Conservation (phyloP, 225 moss, liverwort and hornwort genomes). For the Sphagnum tenellum region DNA sequence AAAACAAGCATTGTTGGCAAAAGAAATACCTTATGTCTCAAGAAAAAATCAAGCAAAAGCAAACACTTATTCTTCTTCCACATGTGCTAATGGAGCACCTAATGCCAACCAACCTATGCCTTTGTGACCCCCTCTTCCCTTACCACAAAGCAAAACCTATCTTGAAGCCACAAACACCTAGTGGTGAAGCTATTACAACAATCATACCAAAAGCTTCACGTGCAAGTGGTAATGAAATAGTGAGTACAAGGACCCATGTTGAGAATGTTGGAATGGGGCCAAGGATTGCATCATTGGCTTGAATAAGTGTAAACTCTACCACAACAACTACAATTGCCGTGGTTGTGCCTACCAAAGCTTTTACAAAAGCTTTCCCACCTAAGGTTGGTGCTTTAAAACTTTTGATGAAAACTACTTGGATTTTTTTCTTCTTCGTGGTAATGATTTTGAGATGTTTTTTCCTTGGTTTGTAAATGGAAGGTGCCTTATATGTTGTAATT, state of each 20-base stretch:
- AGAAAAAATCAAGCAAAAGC: constrained; percentile 17
- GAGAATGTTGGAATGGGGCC: constrained; percentile 47
- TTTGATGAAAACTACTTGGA: no score
- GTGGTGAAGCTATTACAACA: constrained; percentile 6
- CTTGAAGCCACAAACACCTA: constrained; percentile 9
- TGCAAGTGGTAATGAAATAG: constrained; percentile 7
- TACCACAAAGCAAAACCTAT: constrained; percentile 42
- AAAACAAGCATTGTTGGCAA: constrained; percentile 18
- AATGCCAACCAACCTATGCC: constrained; percentile 12
- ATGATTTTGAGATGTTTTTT: no score
- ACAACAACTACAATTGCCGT: constrained; percentile 18
- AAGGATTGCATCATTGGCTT: constrained; percentile 27
- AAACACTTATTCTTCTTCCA: constrained; percentile 19
- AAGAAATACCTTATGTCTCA: constrained; percentile 7
- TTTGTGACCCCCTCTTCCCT: constrained; percentile 16
- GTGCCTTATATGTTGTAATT: no score
- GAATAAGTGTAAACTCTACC: constrained; percentile 22
- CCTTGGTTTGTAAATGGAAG: no score
- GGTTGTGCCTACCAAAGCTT: constrained; percentile 59
- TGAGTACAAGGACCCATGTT: constrained; percentile 55
- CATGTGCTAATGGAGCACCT: background rate
- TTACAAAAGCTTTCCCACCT: constrained; percentile 34
- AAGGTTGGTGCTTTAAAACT: constrained; percentile 4
- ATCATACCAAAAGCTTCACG: constrained; percentile 5
- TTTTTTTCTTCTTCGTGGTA: no score